Base-by-base conservation (phyloP, 78 protist species). In the Emiliania huxleyi region DNA sequence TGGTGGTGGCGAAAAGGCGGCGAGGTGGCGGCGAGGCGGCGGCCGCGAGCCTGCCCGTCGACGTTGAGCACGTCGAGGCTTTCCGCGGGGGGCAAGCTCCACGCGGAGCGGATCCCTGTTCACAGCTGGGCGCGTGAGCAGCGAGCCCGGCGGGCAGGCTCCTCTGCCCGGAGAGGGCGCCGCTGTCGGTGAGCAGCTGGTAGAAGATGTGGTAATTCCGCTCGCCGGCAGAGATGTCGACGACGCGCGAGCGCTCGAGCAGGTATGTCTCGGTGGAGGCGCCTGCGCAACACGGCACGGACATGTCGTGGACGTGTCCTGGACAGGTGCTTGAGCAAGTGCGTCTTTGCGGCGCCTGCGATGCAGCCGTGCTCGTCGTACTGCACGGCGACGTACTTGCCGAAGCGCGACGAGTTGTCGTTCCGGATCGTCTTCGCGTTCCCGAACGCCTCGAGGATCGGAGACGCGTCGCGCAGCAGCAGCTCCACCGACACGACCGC, bases 201-300 rank as follows among this genome's bases (percentile, higher is more conserved):
- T 98, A 99, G 94, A 92, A 98, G 94, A 98, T 94, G 92, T 98
- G 99, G 95, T 93, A 98, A 94, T 96, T 97, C 42, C 99, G 95
- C 94, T 98, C 99, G 26, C 94, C 96, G 19, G 0, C 35, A 6
- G 37, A 5, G 5, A 73, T 35, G 83, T 73, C 83, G 2, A 93
- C 96, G 26, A 98, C 97, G 38, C 99, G 95, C 22, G 96, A 94
- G 43, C 96, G 97, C 90, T 97, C 98, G 40, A 97, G 89, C 46
- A 97, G 91, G 94, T 87, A 83, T 25, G 89, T 83, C 23, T 45
- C 77, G 90, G 95, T 96, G 83, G 69, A 83, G 35, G 98, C 96
- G n/a, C n/a, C n/a, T n/a, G n/a, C n/a, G n/a, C n/a, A n/a, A n/a
- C n/a, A n/a, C n/a, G n/a, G n/a, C n/a, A n/a, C n/a, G n/a, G n/a